Evolutionary conservation across 2,329 filamentous ascomycete species (phyloP).

Genomic region (Periconia macrospinosa): DNA sequence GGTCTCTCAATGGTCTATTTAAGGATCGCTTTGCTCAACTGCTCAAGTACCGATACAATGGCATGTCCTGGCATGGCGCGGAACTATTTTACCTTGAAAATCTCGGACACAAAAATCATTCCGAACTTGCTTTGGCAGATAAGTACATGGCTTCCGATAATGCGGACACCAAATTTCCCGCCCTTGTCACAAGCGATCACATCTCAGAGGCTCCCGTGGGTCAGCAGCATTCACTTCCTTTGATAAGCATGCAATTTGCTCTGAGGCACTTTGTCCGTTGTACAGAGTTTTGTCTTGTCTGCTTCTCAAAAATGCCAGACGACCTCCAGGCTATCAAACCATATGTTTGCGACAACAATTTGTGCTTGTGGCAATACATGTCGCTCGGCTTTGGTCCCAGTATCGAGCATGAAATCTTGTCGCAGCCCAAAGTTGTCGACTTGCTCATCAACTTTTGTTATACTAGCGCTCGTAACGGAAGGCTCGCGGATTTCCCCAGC

Average conservation of each 20-base stretch:
- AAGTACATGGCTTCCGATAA: conserved; percentile 43
- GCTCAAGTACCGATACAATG: conserved; percentile 60
- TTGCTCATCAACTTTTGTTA: conserved; percentile 84
- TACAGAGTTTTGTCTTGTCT: conserved; percentile 85
- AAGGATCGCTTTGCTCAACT: conserved; percentile 66
- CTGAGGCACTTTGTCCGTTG: conserved; percentile 78
- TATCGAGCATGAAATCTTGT: conserved; percentile 80
- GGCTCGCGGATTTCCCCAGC: conserved; percentile 58
- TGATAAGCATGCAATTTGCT: conserved; percentile 71
- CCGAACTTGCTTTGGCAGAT: conserved; percentile 41
- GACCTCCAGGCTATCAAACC: conserved; percentile 73
- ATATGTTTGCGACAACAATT: conserved; percentile 69
- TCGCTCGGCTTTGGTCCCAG: conserved; percentile 80
- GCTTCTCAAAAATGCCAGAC: conserved; percentile 68
- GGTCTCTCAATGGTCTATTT: conserved; percentile 69
- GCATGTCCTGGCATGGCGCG: conserved; percentile 68
- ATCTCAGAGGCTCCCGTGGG: conserved; percentile 35
- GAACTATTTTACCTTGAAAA: conserved; percentile 59
- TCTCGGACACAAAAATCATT: conserved; percentile 39
- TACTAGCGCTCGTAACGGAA: conserved; percentile 49
- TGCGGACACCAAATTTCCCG: conserved; percentile 42
- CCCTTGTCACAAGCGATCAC: conserved; percentile 56
- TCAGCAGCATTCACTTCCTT: conserved; percentile 55
- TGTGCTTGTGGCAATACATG: conserved; percentile 90
- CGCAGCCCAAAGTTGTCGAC: conserved; percentile 81